A percentile compares a stretch with the other conserved stretches of the same genome.
Evolutionary conservation across 2,329 filamentous ascomycete genomes (phyloP).

Genomic region (Immersiporthe knoxdaviesiana): DNA sequence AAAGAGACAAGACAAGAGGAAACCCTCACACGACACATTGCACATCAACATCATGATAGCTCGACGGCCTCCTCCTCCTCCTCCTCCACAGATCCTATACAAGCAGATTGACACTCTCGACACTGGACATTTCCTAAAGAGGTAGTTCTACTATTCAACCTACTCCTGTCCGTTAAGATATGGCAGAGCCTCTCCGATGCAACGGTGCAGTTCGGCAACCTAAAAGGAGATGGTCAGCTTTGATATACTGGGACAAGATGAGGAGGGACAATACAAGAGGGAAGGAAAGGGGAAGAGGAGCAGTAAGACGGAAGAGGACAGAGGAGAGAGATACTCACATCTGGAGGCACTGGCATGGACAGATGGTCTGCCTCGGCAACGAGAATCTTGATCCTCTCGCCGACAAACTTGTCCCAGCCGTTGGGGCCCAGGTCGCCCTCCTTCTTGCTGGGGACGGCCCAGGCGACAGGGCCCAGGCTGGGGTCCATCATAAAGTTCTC

Average conservation of each 20-base stretch:
- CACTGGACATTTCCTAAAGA: background rate
- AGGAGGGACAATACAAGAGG: too few species aligned
- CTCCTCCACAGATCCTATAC: background rate
- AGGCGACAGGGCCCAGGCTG: slow-evolving; percentile 21
- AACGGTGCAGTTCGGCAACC: slow-evolving; percentile 20
- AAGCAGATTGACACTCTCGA: background rate
- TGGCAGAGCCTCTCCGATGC: slow-evolving; percentile 21
- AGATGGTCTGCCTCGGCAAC: slow-evolving; percentile 24
- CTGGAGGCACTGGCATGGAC: slow-evolving; percentile 25
- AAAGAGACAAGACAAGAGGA: too few species aligned
- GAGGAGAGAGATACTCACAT: slow-evolving; percentile 16
- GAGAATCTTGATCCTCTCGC: slow-evolving; percentile 23
- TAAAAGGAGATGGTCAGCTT: slow-evolving; percentile 1
- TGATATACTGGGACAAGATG: background rate
- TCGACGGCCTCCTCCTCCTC: too few species aligned
- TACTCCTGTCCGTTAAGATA: slow-evolving; percentile 19
- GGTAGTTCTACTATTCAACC: too few species aligned
- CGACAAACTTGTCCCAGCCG: slow-evolving; percentile 25
- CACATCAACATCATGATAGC: too few species aligned
- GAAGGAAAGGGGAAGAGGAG: background rate
- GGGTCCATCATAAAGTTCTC: slow-evolving; percentile 29
- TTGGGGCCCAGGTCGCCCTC: slow-evolving; percentile 23
- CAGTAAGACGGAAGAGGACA: too few species aligned
- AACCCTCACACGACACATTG: too few species aligned
- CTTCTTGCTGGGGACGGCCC: slow-evolving; percentile 26